Evolutionary conservation across 352 stramenopile species (phyloP), one percentile per base, ranked within the genome.

Genomic region (Blastocystis sp.): DNA sequence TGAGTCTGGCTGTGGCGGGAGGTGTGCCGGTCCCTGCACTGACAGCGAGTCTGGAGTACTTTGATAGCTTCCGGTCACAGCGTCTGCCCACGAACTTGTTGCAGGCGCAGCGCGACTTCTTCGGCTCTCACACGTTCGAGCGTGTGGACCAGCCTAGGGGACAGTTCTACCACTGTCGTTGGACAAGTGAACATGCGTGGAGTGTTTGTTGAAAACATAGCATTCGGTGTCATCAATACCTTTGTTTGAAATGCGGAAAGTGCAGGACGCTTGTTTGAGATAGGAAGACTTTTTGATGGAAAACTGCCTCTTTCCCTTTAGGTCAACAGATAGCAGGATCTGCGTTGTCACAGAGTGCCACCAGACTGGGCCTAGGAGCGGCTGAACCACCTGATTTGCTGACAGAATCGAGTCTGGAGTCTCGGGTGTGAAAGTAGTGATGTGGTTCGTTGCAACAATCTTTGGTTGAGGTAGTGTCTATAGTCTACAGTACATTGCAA

Each of bases 21-120:
- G 96, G 96, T 89, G 96, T 98, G 91, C 93, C 95, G 16, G 93
- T 93, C 73, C 95, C 95, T n/a, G 94, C 93, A 65, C 94, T 98
- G 90, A 93, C 93, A 88, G 94, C 93, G 37, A 98, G 95, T 79
- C 93, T 99, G 45, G 96, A 94, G 88, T 99, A 99, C 94, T 99
- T 97, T 91, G 97, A 99, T 94, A 94, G 94, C 90, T 99, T 98
- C 94, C 95, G 97, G 91, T 94, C 96, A 79, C 94, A 95, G 79
- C 93, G 92, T 45, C 93, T 99, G 65, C 95, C 96, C 11, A 96
- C 96, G 69, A 99, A 98, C 92, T 92, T 99, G 56, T 97, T 96
- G 41, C 97, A 99, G 93, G 96, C 96, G n/a, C 97, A 99, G 93
- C 94, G 97, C 78, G 97, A 99, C 92, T 99, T 98, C 92, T 99